Conservation (phyloP, 2,329 filamentous ascomycete species). For the Lasiodiplodia sp. region DNA sequence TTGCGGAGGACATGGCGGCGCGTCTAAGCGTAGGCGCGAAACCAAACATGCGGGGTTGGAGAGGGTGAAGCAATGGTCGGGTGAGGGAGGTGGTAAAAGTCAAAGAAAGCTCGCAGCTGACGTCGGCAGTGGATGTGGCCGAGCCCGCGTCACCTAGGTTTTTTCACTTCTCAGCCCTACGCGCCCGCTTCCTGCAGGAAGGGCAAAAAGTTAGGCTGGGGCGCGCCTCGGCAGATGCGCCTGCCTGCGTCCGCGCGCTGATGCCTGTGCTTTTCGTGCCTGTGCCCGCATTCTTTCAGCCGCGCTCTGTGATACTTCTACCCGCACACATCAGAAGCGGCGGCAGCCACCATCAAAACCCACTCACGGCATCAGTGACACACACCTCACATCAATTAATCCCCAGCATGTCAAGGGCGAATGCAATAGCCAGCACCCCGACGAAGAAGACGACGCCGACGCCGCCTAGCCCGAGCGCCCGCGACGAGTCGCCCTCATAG, state of each 20-base stretch:
- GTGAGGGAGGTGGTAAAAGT: background rate
- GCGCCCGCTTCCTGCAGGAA: background rate
- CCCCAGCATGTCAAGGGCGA: slow-evolving; percentile 27
- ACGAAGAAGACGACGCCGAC: slow-evolving; percentile 31
- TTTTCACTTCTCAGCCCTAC: slow-evolving; percentile 4
- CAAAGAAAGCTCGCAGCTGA: slow-evolving; percentile 3
- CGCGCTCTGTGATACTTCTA: background rate
- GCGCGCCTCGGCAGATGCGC: background rate
- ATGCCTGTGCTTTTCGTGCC: slow-evolving; percentile 2
- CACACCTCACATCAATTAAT: background rate
- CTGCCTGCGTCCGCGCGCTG: background rate
- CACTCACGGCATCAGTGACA: background rate
- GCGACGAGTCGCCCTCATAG: slow-evolving; percentile 7
- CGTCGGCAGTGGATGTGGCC: slow-evolving; percentile 15
- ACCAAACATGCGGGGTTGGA: background rate
- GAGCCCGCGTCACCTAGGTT: slow-evolving; percentile 1
- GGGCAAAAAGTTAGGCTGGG: background rate
- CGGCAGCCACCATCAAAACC: background rate
- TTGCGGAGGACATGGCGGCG: slow-evolving; percentile 7
- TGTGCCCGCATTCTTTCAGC: slow-evolving; percentile 22
- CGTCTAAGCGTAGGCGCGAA: slow-evolving; percentile 9
- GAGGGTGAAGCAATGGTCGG: slow-evolving; percentile 3
- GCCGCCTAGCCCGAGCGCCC: slow-evolving; percentile 13
- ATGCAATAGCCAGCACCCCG: slow-evolving; percentile 45
- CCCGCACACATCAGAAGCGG: background rate